Conservation (phyloP, 257 asterid species). For the Pogostemon cablin region DNA sequence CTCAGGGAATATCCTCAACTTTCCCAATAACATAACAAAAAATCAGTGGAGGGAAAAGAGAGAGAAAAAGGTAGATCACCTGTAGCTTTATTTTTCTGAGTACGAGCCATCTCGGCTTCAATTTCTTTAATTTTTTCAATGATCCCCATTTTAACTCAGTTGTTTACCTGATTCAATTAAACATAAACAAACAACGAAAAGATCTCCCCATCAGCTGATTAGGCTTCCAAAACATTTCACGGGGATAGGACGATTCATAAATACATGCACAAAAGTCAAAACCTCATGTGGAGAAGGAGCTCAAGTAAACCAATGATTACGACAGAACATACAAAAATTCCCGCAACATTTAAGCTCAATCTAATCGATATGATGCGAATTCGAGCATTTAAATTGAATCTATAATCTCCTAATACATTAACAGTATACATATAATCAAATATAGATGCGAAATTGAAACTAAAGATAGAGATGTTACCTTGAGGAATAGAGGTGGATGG, state of each 20-base stretch:
- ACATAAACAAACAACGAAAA: slow-evolving; percentile 7
- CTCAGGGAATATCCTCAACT: background rate
- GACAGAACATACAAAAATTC: slow-evolving; percentile 8
- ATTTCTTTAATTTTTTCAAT: slow-evolving; percentile 92
- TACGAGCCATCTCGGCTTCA: slow-evolving; percentile 98
- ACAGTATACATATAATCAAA: background rate
- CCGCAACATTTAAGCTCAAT: slow-evolving; percentile 24
- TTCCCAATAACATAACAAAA: background rate
- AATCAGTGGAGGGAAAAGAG: background rate
- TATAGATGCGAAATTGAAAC: background rate
- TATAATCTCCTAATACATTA: background rate
- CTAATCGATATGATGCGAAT: slow-evolving; percentile 6
- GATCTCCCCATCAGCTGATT: slow-evolving; percentile 26
- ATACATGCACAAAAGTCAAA: slow-evolving; percentile 10
- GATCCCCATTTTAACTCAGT: slow-evolving; percentile 76
- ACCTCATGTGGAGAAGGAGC: background rate
- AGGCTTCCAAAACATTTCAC: slow-evolving; percentile 14
- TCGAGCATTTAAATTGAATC: slow-evolving; percentile 1
- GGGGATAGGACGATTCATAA: slow-evolving; percentile 5
- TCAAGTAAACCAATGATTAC: slow-evolving; percentile 1
- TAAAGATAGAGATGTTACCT: slow-evolving; percentile 24
- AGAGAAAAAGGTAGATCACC: slow-evolving; percentile 42
- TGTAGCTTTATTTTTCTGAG: slow-evolving; percentile 99
- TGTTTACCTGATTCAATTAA: slow-evolving; percentile 45
- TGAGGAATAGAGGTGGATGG: background rate